Base-by-base conservation (phyloP, 352 stramenopile species). In the Pythium aristosporum region DNA sequence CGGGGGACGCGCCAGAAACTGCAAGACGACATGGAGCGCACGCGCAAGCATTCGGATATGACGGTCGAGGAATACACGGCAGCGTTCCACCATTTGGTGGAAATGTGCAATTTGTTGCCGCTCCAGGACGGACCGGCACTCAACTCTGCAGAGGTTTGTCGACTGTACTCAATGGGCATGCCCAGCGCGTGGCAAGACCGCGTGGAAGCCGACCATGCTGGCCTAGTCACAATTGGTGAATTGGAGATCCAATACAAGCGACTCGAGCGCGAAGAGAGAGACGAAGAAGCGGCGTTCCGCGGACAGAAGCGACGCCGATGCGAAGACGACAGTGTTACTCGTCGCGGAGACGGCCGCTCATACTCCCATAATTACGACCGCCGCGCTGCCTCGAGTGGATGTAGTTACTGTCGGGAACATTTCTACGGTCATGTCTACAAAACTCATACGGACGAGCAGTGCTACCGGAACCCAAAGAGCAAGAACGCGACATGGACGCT, bases 31-130 rank as follows among this genome's bases (percentile, higher is more conserved):
- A 56, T 56, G 49, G 30, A 56, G 6, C 8, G 16, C 5, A 16
- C 43, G 30, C 23, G 18, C 49, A 56, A 56, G 49, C 15, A 28
- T 30, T 16, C 21, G 5, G 32, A 56, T 10, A 23, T 56, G 28
- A 32, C 49, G 15, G 49, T 56, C 16, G 28, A 44, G 2, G 11
- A 36, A 18, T 56, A 56, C 49, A 56, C 49, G 49, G 28, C 13
- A 8, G 15, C 18, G 30, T 56, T 56, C 18, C 49, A 41, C 15
- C 32, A 42, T 7, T 41, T 56, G 28, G 12, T 43, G 28, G 32
- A 37, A 12, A 30, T 56, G 49, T 56, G 43, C 18, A 43, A 30
- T n/a, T 21, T 56, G 30, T n/a, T 56, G 49, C 30, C n/a, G 20
- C 44, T 50, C 18, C 44, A 50, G n/a, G 44, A 50, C 8, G 44